Percentiles rank a stretch among this genome's conserved stretches.
phyloP scores from a whole-genome alignment of 768 basidiomycete species.

The Termitomyces sp. region DNA sequence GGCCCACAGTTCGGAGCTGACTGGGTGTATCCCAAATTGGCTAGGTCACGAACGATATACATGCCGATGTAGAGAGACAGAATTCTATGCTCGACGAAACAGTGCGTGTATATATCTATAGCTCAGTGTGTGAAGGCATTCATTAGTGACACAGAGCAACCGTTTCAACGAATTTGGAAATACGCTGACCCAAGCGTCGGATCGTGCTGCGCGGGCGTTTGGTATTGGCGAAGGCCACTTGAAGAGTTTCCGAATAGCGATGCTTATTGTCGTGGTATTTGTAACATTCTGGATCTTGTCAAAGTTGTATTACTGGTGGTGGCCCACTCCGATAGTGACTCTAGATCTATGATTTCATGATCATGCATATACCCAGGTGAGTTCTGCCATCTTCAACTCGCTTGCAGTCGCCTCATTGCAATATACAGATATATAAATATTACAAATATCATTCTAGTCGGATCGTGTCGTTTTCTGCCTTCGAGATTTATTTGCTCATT shows the following conservation, averaged over 20 bases:
- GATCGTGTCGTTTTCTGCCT: background rate
- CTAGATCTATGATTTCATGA: background rate
- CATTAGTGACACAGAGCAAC: constrained; percentile 34
- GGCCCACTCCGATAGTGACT: constrained; percentile 10
- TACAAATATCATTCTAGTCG: background rate
- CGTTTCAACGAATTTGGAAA: constrained; percentile 61
- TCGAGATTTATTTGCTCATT: background rate
- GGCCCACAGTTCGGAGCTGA: background rate
- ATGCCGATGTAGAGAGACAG: constrained; percentile 80
- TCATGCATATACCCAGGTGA: constrained; percentile 7
- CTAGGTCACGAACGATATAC: constrained; percentile 84
- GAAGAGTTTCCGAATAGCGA: constrained; percentile 64
- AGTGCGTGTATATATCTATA: constrained; percentile 31
- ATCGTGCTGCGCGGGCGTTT: constrained; percentile 68
- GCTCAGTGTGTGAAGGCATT: background rate
- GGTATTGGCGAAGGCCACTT: constrained; percentile 63
- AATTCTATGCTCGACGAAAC: constrained; percentile 75
- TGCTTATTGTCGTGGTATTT: constrained; percentile 51
- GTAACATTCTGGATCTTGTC: constrained; percentile 52
- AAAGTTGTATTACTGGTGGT: constrained; percentile 49
- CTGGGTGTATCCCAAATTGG: background rate
- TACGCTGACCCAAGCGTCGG: constrained; percentile 60
- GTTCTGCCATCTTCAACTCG: background rate
- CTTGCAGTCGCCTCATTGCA: background rate
- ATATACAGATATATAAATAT: background rate